These are phyloP conservation scores for Solanum arcanum DNA, from an alignment of 257 asterid species.

Conservation along the genomic window DNA sequence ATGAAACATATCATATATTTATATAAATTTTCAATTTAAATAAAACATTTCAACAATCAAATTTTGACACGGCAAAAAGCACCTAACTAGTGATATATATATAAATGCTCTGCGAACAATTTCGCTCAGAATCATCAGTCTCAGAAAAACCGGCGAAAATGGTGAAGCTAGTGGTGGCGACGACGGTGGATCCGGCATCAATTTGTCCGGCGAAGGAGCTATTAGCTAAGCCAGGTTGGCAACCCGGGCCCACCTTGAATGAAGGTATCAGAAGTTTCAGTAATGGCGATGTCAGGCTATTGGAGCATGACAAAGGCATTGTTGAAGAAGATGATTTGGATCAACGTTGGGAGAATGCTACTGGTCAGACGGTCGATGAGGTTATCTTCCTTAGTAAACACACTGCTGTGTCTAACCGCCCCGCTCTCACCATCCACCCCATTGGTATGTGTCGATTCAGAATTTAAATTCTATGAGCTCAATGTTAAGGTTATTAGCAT, in stretches of 20 bases:
- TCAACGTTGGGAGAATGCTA: conserved; percentile 61
- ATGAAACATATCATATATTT: neutral
- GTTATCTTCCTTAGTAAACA: conserved; percentile 73
- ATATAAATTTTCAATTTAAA: too few species aligned
- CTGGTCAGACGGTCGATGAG: conserved; percentile 66
- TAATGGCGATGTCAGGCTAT: conserved; percentile 44
- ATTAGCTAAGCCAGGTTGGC: conserved; percentile 73
- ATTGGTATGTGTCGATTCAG: conserved; percentile 26
- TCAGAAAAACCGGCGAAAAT: conserved; percentile 10
- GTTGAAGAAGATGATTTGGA: conserved; percentile 74
- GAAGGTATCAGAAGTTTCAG: conserved; percentile 51
- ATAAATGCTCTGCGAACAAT: neutral
- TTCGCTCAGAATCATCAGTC: neutral
- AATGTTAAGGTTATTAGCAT: neutral
- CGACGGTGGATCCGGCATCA: conserved; percentile 81
- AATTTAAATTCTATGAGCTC: neutral
- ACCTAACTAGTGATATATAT: neutral
- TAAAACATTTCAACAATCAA: neutral
- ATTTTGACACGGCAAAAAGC: neutral
- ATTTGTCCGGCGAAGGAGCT: conserved; percentile 71
- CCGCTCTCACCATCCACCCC: conserved; percentile 86
- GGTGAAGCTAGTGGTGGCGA: conserved; percentile 83
- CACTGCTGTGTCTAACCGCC: conserved; percentile 68
- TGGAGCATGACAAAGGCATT: conserved; percentile 64
- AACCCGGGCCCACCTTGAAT: conserved; percentile 41